Conservation (phyloP, 208 protist species). For the Crithidia fasciculata region DNA sequence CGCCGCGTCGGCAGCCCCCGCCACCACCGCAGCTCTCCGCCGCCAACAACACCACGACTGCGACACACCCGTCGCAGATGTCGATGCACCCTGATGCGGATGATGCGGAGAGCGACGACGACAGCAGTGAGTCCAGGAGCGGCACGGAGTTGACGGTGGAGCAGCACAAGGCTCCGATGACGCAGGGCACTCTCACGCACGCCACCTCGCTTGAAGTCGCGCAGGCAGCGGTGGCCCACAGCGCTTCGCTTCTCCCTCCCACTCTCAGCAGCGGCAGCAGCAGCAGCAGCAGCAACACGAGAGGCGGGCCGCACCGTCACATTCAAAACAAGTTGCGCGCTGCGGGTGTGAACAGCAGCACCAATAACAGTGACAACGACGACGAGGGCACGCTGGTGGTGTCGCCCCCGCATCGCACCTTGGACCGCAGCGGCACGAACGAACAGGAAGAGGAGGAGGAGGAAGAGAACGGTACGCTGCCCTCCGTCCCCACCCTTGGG, state of each 20-base stretch:
- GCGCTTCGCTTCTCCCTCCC: slow-evolving; percentile 25
- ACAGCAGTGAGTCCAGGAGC: neutral
- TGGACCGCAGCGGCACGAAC: slow-evolving; percentile 13
- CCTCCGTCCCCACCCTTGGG: no score
- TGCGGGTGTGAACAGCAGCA: neutral
- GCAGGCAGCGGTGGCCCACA: slow-evolving; percentile 25
- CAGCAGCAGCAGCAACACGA: neutral
- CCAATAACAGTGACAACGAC: neutral
- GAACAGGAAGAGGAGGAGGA: slow-evolving; percentile 26
- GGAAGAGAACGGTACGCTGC: slow-evolving; percentile 11
- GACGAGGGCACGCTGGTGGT: neutral
- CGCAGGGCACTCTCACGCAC: slow-evolving; percentile 13
- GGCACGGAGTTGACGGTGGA: slow-evolving; percentile 17
- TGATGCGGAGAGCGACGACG: neutral
- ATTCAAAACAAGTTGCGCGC: neutral
- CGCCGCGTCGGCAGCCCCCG: slow-evolving; percentile 12
- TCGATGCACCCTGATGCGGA: slow-evolving; percentile 13
- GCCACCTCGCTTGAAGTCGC: slow-evolving; percentile 13
- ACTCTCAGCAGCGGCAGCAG: slow-evolving; percentile 28
- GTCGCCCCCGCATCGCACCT: neutral
- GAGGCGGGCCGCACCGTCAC: neutral
- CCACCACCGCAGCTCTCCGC: slow-evolving; percentile 13
- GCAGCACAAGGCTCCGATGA: slow-evolving; percentile 19
- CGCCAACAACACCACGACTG: neutral
- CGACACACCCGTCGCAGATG: slow-evolving; percentile 9